Conservation (phyloP, 345 rosid species). For the Linum tenue region DNA sequence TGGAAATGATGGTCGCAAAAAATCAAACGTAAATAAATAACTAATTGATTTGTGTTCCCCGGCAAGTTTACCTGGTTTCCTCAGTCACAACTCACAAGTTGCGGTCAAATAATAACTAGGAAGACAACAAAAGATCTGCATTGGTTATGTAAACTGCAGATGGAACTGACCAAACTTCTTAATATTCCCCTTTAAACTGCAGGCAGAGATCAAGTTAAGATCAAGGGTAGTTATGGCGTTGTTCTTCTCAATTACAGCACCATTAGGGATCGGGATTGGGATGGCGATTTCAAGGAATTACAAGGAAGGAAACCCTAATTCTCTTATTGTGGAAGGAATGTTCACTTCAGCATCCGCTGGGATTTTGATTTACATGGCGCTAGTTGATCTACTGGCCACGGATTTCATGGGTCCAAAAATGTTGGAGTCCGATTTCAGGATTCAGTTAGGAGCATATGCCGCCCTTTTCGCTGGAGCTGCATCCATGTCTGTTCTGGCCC, state of each 20-base stretch:
- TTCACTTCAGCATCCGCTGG: constrained; percentile 82
- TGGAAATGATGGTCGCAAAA: too few relatives aligned
- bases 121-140: background rate
- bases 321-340: constrained; percentile 65
- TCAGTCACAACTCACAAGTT: too few relatives aligned
- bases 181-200: background rate
- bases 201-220: constrained; percentile 48
- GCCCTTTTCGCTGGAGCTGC: constrained; percentile 89
- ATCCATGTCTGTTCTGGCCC: constrained; percentile 72
- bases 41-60: too few relatives aligned
- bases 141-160: background rate
- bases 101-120: too few relatives aligned
- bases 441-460: constrained; percentile 55
- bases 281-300: constrained; percentile 50
- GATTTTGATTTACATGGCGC: constrained; percentile 85
- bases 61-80: too few relatives aligned
- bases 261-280: constrained; percentile 63
- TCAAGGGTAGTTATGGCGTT: constrained; percentile 61
- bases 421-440: constrained; percentile 73
- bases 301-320: constrained; percentile 48
- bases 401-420: constrained; percentile 76
- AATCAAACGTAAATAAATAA: too few relatives aligned
- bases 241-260: constrained; percentile 73
- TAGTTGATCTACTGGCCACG: constrained; percentile 83
- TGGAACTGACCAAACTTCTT: background rate